Evolutionary conservation across 1,284 basidiomycete species (phyloP).

Genomic region (Cryptococcus sp.): DNA sequence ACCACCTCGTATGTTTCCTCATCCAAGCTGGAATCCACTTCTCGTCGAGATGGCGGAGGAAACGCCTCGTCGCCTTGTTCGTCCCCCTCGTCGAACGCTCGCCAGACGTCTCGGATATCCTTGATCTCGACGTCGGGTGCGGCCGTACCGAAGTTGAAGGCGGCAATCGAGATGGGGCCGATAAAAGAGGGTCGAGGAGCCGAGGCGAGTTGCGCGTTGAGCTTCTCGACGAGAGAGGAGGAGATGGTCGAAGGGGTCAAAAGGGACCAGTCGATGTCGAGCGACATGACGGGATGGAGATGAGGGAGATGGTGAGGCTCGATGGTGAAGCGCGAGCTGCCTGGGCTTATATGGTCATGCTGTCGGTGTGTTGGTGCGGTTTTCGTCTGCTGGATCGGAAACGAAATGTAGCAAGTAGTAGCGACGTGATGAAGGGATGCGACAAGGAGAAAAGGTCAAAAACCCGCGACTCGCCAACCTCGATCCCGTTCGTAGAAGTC

Average conservation of each 20-base stretch:
- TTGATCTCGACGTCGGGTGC: constrained; percentile 82
- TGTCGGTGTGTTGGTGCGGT: too few species aligned
- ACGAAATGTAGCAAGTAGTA: too few species aligned
- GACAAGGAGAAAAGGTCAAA: too few species aligned
- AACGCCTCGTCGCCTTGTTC: constrained; percentile 19
- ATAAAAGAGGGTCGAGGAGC: constrained; percentile 82
- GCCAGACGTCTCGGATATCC: constrained; percentile 88
- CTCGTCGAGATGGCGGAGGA: neutral
- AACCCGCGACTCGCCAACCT: too few species aligned
- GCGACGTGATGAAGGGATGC: too few species aligned
- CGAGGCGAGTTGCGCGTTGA: constrained; percentile 71
- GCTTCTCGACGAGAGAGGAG: constrained; percentile 61
- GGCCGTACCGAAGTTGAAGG: constrained; percentile 78
- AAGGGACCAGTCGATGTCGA: constrained; percentile 54
- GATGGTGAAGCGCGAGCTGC: too few species aligned
- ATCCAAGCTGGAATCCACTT: constrained; percentile 5
- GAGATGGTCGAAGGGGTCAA: constrained; percentile 62
- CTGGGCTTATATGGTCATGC: too few species aligned
- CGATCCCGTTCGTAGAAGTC: too few species aligned
- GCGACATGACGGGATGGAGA: constrained; percentile 41
- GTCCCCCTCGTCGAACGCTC: constrained; percentile 70
- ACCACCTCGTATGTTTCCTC: constrained; percentile 23
- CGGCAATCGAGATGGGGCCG: constrained; percentile 78
- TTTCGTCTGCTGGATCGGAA: too few species aligned
- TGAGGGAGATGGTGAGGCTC: too few species aligned